Evolutionary conservation across 2,329 filamentous ascomycete species (phyloP).

Genomic region (Xylaria multiplex): DNA sequence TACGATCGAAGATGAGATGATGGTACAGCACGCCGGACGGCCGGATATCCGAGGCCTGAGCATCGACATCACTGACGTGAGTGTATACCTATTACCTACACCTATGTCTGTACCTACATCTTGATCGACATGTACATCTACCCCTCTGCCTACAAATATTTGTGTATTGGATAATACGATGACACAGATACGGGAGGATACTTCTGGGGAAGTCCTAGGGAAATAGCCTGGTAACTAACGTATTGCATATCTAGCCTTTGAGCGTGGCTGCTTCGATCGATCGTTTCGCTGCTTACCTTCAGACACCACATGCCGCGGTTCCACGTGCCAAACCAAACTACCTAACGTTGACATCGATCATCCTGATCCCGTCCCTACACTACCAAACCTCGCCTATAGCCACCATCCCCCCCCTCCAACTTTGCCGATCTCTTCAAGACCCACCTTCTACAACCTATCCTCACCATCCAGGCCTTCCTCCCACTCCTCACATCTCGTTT

Average conservation of each 20-base stretch:
- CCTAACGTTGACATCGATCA: slow-evolving; percentile 79
- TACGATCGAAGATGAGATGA: slow-evolving; percentile 83
- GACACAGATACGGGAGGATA: neutral
- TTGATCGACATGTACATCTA: no score
- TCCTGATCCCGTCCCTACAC: slow-evolving; percentile 83
- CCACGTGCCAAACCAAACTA: slow-evolving; percentile 79
- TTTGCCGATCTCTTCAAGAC: slow-evolving; percentile 94
- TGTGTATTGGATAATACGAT: no score
- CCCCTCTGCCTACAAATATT: no score
- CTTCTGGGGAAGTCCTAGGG: neutral
- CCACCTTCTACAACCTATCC: slow-evolving; percentile 87
- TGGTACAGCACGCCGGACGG: slow-evolving; percentile 79
- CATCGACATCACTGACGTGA: slow-evolving; percentile 83
- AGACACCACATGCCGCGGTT: slow-evolving; percentile 78
- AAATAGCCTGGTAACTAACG: slow-evolving; percentile 13
- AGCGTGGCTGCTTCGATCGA: slow-evolving; percentile 75
- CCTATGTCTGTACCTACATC: no score
- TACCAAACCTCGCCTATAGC: slow-evolving; percentile 87
- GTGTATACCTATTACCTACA: slow-evolving; percentile 44
- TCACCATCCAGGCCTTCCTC: slow-evolving; percentile 90
- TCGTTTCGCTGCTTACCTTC: slow-evolving; percentile 76
- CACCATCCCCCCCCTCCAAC: slow-evolving; percentile 81
- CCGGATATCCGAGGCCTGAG: slow-evolving; percentile 83
- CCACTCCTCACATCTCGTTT: slow-evolving; percentile 75
- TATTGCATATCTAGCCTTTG: slow-evolving; percentile 64